phyloP scores from a whole-genome alignment of 352 stramenopile genomes.

The Globisporangium paddicum region DNA sequence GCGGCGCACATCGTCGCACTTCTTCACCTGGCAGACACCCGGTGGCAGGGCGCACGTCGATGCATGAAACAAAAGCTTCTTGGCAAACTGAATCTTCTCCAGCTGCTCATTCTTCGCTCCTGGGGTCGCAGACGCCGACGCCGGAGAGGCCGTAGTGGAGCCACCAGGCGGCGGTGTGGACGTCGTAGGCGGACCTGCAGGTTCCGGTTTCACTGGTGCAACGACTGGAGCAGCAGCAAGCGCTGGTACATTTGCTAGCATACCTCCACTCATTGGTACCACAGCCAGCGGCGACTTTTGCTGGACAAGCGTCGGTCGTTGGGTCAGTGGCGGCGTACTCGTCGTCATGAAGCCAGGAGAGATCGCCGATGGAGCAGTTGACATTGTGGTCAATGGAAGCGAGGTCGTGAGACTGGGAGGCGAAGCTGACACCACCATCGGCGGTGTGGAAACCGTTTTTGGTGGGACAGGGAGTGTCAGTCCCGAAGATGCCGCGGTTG shows the following conservation, averaged over 20 bases:
- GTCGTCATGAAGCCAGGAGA: conserved; percentile 2
- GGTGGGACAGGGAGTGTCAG: not conserved
- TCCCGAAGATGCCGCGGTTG: not conserved
- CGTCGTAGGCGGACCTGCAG: not conserved
- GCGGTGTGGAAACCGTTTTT: not conserved
- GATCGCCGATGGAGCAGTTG: not conserved
- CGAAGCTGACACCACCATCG: not conserved
- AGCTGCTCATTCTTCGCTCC: conserved; percentile 49
- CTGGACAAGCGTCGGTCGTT: conserved; percentile 18
- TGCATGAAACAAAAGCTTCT: conserved; percentile 73
- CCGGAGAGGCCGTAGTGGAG: conserved; percentile 14
- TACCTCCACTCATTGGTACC: not conserved
- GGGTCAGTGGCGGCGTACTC: conserved; percentile 1
- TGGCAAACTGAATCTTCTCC: conserved; percentile 85
- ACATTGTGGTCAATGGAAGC: not conserved
- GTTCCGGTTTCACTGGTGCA: conserved; percentile 30
- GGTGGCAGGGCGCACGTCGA: conserved; percentile 54
- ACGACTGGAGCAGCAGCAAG: conserved; percentile 1
- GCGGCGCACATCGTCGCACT: conserved; percentile 80
- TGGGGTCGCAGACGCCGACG: conserved; percentile 14
- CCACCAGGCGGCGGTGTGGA: not conserved
- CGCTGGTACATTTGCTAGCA: not conserved
- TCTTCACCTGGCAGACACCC: conserved; percentile 76
- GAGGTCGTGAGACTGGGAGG: not conserved
- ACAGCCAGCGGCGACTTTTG: conserved; percentile 1